phyloP scores from a whole-genome alignment of 208 protist genomes.

The Leishmania aethiopica region DNA sequence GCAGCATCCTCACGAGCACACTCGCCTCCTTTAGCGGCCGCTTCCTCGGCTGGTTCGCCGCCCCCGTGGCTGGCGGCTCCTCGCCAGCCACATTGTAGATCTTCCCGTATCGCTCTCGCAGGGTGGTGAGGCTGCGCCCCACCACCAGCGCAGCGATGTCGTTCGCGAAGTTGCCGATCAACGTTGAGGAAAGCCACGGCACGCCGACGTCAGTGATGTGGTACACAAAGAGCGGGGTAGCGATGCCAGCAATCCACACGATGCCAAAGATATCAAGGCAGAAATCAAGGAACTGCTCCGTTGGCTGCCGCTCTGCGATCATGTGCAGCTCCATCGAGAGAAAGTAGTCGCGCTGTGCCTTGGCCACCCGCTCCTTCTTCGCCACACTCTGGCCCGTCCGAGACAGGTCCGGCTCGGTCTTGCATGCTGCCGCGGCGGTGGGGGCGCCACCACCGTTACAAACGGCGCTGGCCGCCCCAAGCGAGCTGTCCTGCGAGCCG shows the following conservation, averaged over 20 bases:
- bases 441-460: background rate
- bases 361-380: constrained; percentile 21
- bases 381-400: constrained; percentile 3
- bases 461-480: background rate
- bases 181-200: constrained; percentile 53
- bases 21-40: constrained; percentile 21
- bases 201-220: constrained; percentile 49
- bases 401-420: constrained; percentile 5
- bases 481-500: background rate
- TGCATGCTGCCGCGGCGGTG: background rate
- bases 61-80: background rate
- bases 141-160: constrained; percentile 81
- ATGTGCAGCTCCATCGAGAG: constrained; percentile 56
- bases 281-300: constrained; percentile 80
- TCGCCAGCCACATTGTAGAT: constrained; percentile 34
- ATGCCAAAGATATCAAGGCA: constrained; percentile 88
- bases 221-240: constrained; percentile 60
- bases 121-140: constrained; percentile 39
- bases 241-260: constrained; percentile 71
- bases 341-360: constrained; percentile 55
- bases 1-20: constrained; percentile 21
- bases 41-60: constrained; percentile 7
- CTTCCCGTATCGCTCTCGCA: constrained; percentile 26
- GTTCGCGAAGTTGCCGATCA: constrained; percentile 79
- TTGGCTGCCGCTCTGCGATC: constrained; percentile 57